These are phyloP conservation scores for Oryza officinalis DNA, from an alignment of 176 grass and related monocot species.

Conservation along the genomic window DNA sequence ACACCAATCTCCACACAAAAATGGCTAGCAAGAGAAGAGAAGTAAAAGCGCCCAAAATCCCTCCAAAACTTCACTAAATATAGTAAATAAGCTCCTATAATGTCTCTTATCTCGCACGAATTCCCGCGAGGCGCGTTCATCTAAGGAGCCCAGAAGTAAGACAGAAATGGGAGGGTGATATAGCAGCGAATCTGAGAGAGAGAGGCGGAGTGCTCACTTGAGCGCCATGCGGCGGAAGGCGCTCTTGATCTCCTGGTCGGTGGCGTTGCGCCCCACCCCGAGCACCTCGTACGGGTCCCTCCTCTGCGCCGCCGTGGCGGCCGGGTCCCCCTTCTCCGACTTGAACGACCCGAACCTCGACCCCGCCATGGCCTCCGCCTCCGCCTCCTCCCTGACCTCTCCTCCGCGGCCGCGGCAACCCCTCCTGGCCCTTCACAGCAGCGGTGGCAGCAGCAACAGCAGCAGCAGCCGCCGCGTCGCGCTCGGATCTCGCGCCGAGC, in stretches of 20 bases:
- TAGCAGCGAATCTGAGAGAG: slow-evolving; percentile 29
- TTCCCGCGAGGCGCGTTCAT: neutral
- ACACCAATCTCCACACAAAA: neutral
- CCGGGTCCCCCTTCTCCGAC: slow-evolving; percentile 71
- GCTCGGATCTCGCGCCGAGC: slow-evolving; percentile 33
- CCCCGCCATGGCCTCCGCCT: slow-evolving; percentile 52
- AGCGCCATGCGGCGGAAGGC: slow-evolving; percentile 97
- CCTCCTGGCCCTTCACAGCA: neutral
- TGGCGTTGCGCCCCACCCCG: slow-evolving; percentile 71
- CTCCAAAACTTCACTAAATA: neutral
- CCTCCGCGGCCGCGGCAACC: neutral
- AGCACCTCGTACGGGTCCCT: slow-evolving; percentile 97
- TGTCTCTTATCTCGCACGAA: neutral
- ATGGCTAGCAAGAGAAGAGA: neutral
- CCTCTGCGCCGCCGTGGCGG: slow-evolving; percentile 51
- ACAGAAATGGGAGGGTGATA: neutral
- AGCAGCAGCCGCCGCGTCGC: neutral
- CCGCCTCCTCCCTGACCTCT: neutral
- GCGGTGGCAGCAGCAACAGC: neutral
- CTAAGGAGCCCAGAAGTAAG: neutral
- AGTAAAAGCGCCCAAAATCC: neutral
- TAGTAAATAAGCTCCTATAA: slow-evolving; percentile 2
- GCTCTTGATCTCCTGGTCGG: slow-evolving; percentile 96
- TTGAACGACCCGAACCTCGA: slow-evolving; percentile 77
- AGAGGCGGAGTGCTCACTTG: slow-evolving; percentile 57